Percentiles rank a stretch among this genome's conserved stretches.
phyloP scores from a whole-genome alignment of 1,284 basidiomycete genomes.

The Testicularia cyperi region DNA sequence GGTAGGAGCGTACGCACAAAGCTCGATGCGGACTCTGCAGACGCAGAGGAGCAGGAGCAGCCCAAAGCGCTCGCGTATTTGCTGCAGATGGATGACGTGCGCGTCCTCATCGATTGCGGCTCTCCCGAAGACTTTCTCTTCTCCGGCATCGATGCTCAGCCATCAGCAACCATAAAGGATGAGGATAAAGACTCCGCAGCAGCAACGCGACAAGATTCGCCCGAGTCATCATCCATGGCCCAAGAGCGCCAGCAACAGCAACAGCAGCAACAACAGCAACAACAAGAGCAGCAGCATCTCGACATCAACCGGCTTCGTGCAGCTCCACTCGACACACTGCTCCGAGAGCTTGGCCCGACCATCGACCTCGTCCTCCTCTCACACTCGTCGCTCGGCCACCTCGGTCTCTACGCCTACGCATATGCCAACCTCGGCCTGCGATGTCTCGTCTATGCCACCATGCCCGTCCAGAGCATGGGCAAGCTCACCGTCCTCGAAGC shows the following conservation, averaged over 20 bases:
- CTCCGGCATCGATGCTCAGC: conserved; percentile 1
- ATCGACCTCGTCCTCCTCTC: conserved; percentile 87
- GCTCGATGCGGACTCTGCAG: conserved; percentile 13
- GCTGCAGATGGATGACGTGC: conserved; percentile 89
- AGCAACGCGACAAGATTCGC: not conserved
- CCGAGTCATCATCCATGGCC: conserved; percentile 36
- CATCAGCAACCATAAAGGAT: not conserved
- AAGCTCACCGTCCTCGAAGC: conserved; percentile 69
- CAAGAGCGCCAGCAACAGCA: conserved; percentile 12
- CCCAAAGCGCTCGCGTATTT: conserved; percentile 67
- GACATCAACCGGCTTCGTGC: conserved; percentile 20
- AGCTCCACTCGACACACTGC: conserved; percentile 29
- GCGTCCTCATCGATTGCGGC: conserved; percentile 91
- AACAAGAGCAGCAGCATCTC: conserved; percentile 3
- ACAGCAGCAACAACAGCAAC: not conserved
- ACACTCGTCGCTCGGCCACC: conserved; percentile 84
- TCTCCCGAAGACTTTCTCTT: conserved; percentile 55
- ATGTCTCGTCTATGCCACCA: conserved; percentile 91
- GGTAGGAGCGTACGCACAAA: conserved; percentile 16
- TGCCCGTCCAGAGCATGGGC: conserved; percentile 95
- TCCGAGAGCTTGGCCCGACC: conserved; percentile 65
- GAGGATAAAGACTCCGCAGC: not conserved
- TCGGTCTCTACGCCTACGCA: conserved; percentile 88
- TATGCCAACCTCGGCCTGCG: conserved; percentile 81
- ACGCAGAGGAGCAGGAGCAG: conserved; percentile 26